Evolutionary conservation across 2,329 filamentous ascomycete genomes (phyloP).

Genomic region (Colletotrichum theobromicola): DNA sequence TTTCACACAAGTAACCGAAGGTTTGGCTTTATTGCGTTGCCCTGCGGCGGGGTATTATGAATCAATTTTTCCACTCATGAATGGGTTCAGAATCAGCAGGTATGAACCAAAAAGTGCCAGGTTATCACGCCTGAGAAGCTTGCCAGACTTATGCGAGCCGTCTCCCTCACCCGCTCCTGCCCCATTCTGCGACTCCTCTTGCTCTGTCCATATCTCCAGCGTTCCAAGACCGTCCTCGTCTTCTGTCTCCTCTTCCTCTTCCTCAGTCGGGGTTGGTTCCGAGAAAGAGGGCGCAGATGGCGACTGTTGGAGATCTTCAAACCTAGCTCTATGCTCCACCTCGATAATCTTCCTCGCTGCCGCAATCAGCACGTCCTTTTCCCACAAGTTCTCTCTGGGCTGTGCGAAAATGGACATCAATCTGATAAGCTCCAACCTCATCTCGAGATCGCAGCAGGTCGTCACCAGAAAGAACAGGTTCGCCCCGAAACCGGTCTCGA

Average conservation of each 20-base stretch:
- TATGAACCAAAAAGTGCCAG: neutral
- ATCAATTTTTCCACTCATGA: neutral
- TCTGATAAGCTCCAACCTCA: neutral
- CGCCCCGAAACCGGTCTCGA: neutral
- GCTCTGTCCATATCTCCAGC: neutral
- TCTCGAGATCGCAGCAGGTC: neutral
- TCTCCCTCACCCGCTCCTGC: neutral
- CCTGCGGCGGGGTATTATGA: neutral
- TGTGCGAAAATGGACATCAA: neutral
- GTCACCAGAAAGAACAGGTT: neutral
- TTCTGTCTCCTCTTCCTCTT: neutral
- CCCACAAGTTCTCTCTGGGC: neutral
- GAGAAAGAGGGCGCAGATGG: neutral
- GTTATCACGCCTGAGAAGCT: neutral
- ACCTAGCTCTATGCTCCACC: neutral
- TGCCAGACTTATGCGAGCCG: neutral
- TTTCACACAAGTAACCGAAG: accelerated
- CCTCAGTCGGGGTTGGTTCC: neutral
- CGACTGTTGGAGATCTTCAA: neutral
- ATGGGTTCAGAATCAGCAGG: neutral
- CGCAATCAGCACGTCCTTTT: neutral
- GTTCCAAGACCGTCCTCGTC: neutral
- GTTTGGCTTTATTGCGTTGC: neutral
- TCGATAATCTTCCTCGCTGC: neutral
- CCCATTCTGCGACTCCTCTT: neutral